Conservation (phyloP, 495 filamentous ascomycete species). For the Astrothelium macrocarpum region DNA sequence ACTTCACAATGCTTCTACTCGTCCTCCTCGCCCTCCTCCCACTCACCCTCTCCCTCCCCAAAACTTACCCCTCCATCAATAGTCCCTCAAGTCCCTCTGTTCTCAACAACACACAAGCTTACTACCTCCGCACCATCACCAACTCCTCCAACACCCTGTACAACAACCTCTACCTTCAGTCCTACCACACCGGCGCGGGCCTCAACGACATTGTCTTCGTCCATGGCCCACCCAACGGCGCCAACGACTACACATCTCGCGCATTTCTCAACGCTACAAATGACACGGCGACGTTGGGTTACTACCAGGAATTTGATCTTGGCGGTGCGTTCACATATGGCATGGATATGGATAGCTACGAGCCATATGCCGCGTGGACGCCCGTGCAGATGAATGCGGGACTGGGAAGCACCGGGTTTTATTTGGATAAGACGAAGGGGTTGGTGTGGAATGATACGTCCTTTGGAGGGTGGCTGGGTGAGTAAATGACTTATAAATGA, state of each 20-base stretch:
- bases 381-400: conserved; percentile 37
- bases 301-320: conserved; percentile 30
- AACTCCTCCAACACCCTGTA: background rate
- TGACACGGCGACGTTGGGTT: background rate
- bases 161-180: conserved; percentile 14
- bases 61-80: background rate
- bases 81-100: background rate
- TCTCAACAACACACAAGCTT: conserved; percentile 9
- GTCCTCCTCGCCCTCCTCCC: conserved; percentile 7
- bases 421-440: conserved; percentile 32
- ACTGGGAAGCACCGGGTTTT: conserved; percentile 28
- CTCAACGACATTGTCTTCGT: conserved; percentile 28
- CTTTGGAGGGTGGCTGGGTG: conserved; percentile 47
- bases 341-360: conserved; percentile 21
- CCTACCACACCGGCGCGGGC: conserved; percentile 18
- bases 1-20: background rate
- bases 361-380: conserved; percentile 28
- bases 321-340: conserved; percentile 34
- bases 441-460: conserved; percentile 32
- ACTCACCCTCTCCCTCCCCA: background rate
- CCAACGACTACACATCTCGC: conserved; percentile 22
- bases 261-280: conserved; percentile 38
- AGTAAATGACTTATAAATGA: no score
- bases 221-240: conserved; percentile 19
- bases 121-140: conserved; percentile 14